These are phyloP conservation scores for Hysterangium stoloniferum DNA, from an alignment of 768 basidiomycete genomes.

Conservation along the genomic window DNA sequence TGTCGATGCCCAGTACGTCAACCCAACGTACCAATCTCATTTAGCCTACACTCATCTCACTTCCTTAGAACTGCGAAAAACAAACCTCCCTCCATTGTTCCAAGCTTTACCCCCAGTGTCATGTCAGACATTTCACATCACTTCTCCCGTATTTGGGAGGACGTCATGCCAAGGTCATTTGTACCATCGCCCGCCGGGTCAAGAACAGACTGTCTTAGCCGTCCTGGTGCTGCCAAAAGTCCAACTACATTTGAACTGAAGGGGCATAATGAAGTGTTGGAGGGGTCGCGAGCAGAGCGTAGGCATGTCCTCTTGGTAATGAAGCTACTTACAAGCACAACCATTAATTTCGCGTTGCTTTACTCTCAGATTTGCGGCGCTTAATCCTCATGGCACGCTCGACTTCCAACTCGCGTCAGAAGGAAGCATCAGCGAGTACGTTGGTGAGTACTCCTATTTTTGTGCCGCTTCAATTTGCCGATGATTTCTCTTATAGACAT, in stretches of 20 bases:
- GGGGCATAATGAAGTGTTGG: constrained; percentile 13
- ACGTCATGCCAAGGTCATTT: constrained; percentile 18
- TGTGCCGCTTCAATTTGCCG: constrained; percentile 11
- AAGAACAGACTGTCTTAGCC: neutral
- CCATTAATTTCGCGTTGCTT: neutral
- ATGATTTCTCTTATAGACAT: constrained; percentile 10
- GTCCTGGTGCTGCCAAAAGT: neutral
- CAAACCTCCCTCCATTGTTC: constrained; percentile 19
- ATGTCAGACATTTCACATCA: constrained; percentile 23
- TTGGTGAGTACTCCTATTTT: constrained; percentile 17
- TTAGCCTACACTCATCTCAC: constrained; percentile 18
- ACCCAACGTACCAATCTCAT: constrained; percentile 6
- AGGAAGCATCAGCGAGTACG: constrained; percentile 32
- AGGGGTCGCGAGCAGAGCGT: constrained; percentile 19
- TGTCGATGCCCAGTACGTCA: constrained; percentile 27
- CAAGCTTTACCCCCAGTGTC: constrained; percentile 27
- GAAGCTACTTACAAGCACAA: neutral
- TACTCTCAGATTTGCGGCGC: constrained; percentile 28
- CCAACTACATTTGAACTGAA: constrained; percentile 11
- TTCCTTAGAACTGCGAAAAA: constrained; percentile 11
- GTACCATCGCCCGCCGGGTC: constrained; percentile 6
- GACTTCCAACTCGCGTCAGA: constrained; percentile 33
- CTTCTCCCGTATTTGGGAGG: constrained; percentile 20
- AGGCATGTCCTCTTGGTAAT: constrained; percentile 12
- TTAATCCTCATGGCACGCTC: constrained; percentile 37